phyloP scores from a whole-genome alignment of 345 rosid species.

The Cardiospermum halicacabum region DNA sequence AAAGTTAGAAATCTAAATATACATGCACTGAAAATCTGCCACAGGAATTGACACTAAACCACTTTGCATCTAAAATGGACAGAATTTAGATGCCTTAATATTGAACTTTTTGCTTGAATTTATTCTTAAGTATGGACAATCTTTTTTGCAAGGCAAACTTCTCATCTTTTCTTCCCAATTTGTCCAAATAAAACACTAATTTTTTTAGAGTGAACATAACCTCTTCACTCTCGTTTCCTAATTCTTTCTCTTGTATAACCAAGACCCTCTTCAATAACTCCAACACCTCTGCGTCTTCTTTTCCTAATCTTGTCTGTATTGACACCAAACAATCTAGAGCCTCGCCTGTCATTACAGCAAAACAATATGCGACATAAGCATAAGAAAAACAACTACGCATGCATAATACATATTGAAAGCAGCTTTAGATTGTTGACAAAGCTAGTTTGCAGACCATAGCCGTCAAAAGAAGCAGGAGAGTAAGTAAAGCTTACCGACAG shows the following conservation, averaged over 20 bases:
- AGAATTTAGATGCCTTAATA: constrained; percentile 10
- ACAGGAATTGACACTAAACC: too few species aligned
- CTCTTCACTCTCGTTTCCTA: constrained; percentile 62
- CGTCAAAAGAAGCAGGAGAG: background rate
- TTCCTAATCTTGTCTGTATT: constrained; percentile 54
- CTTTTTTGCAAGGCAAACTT: constrained; percentile 57
- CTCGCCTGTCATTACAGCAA: constrained; percentile 47
- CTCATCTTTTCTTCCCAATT: constrained; percentile 64
- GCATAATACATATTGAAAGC: background rate
- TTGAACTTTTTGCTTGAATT: constrained; percentile 44
- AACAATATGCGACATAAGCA: background rate
- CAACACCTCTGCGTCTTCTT: constrained; percentile 39
- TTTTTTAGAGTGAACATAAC: constrained; percentile 63
- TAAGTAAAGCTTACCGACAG: constrained; percentile 54
- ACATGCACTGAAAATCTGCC: too few species aligned
- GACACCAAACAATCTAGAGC: constrained; percentile 78
- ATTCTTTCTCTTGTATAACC: constrained; percentile 71
- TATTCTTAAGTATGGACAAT: constrained; percentile 46
- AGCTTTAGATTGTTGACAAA: background rate
- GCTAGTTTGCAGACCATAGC: background rate
- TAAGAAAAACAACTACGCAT: background rate
- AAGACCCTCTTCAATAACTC: constrained; percentile 54
- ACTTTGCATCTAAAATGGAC: background rate
- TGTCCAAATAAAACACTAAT: constrained; percentile 53
- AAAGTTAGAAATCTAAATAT: too few species aligned